Evolutionary conservation across 164 flowering plant genomes (phyloP).

Genomic region (Nymphaea colorata): DNA sequence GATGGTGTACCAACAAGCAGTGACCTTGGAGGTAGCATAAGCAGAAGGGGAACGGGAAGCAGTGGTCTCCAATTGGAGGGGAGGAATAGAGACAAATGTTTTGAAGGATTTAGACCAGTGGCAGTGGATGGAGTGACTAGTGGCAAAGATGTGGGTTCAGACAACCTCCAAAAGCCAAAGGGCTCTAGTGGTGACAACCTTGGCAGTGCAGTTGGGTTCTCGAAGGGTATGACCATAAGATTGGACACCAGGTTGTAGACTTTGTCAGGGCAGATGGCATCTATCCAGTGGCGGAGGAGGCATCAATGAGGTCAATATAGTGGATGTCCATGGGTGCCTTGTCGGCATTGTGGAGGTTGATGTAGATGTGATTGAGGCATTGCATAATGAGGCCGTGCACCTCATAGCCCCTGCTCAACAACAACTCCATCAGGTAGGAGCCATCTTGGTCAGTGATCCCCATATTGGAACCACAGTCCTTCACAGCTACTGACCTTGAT

Average conservation of each 20-base stretch:
- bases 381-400: constrained; percentile 54
- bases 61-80: constrained; percentile 70
- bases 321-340: constrained; percentile 84
- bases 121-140: constrained; percentile 42
- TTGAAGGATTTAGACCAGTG: constrained; percentile 92
- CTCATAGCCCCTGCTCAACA: too few relatives aligned
- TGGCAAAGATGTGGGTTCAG: constrained; percentile 64
- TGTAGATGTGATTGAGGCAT: constrained; percentile 90
- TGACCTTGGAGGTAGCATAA: constrained; percentile 80
- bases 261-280: constrained; percentile 74
- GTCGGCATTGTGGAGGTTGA: constrained; percentile 78
- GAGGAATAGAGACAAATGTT: constrained; percentile 88
- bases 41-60: constrained; percentile 96
- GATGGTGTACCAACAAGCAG: constrained; percentile 97
- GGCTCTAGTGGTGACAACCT: constrained; percentile 91
- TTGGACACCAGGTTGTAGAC: constrained; percentile 92
- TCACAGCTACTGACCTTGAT: too few relatives aligned
- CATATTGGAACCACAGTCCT: too few relatives aligned
- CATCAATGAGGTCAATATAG: constrained; percentile 85
- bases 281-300: constrained; percentile 94
- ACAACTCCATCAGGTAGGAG: too few relatives aligned
- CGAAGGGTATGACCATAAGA: constrained; percentile 96
- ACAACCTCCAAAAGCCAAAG: constrained; percentile 84
- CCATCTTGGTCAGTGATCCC: too few relatives aligned
- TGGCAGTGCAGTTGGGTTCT: constrained; percentile 94